A percentile compares a stretch with the other conserved stretches of the same genome.
Evolutionary conservation across 495 filamentous ascomycete genomes (phyloP).

Genomic region (Penicillium crystallinum): DNA sequence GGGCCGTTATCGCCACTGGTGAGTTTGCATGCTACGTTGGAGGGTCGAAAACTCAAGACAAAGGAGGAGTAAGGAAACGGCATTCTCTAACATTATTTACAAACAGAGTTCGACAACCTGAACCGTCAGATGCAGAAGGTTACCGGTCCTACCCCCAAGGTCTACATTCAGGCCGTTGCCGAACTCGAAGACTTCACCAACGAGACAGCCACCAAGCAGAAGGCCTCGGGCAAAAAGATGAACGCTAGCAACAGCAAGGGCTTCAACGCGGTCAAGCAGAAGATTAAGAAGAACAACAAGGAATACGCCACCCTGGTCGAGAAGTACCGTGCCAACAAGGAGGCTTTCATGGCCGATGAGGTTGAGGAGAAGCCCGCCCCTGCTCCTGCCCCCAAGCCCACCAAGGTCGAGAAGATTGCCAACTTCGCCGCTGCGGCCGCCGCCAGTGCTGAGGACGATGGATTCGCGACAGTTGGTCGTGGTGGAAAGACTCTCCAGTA

Average conservation of each 20-base stretch:
- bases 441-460: conserved; percentile 67
- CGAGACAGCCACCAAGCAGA: conserved; percentile 89
- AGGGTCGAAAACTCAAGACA: not conserved
- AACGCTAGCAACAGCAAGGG: conserved; percentile 91
- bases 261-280: conserved; percentile 93
- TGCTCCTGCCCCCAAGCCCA: conserved; percentile 29
- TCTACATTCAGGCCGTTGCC: conserved; percentile 87
- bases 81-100: conserved; percentile 18
- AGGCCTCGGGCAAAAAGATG: conserved; percentile 96
- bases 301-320: conserved; percentile 85
- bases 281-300: conserved; percentile 97
- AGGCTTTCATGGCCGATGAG: conserved; percentile 80
- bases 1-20: conserved; percentile 88
- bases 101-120: conserved; percentile 93
- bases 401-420: conserved; percentile 43
- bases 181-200: conserved; percentile 95
- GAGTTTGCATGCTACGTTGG: conserved; percentile 27
- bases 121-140: conserved; percentile 84
- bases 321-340: conserved; percentile 76
- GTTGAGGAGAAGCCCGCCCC: conserved; percentile 55
- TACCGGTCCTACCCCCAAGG: conserved; percentile 71
- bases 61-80: conserved; percentile 3
- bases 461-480: conserved; percentile 79
- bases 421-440: conserved; percentile 31
- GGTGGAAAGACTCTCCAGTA: conserved; percentile 82